These are phyloP conservation scores for Trypethelium eluteriae DNA, from an alignment of 495 filamentous ascomycete species.

Conservation along the genomic window DNA sequence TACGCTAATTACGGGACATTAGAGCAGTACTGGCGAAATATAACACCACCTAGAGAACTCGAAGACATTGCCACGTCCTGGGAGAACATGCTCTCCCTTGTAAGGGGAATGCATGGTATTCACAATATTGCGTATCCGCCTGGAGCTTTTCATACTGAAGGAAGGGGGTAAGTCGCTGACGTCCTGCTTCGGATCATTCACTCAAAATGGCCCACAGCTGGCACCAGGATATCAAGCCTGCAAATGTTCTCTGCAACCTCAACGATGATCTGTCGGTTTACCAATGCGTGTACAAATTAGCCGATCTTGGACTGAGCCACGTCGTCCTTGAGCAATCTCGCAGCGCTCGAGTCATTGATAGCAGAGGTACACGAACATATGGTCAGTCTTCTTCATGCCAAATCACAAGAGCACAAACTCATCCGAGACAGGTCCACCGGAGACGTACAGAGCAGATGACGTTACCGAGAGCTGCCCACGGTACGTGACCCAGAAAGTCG, in stretches of 20 bases:
- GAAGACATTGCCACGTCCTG: background rate
- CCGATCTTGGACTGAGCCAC: conserved; percentile 11
- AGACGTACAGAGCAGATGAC: background rate
- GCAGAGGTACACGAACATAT: background rate
- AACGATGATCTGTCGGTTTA: background rate
- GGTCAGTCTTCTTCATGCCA: background rate
- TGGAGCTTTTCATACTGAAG: background rate
- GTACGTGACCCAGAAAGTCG: background rate
- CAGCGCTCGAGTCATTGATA: background rate
- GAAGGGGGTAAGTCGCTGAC: background rate
- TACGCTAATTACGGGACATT: background rate
- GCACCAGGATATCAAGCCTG: conserved; percentile 1
- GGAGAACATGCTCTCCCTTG: background rate
- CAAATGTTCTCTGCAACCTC: background rate
- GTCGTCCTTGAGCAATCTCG: background rate
- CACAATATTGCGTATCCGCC: background rate
- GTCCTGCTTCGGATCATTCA: background rate
- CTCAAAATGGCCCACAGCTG: background rate
- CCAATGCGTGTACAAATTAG: background rate
- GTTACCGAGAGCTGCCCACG: background rate
- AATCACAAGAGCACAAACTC: background rate
- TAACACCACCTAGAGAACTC: background rate
- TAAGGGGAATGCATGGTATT: background rate
- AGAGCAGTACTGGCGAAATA: background rate
- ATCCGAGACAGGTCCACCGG: background rate